Percentiles rank a stretch among this genome's conserved stretches.
Evolutionary conservation across 192 early-diverging fungal species (phyloP).

Genomic region (Coemansia sp.): DNA sequence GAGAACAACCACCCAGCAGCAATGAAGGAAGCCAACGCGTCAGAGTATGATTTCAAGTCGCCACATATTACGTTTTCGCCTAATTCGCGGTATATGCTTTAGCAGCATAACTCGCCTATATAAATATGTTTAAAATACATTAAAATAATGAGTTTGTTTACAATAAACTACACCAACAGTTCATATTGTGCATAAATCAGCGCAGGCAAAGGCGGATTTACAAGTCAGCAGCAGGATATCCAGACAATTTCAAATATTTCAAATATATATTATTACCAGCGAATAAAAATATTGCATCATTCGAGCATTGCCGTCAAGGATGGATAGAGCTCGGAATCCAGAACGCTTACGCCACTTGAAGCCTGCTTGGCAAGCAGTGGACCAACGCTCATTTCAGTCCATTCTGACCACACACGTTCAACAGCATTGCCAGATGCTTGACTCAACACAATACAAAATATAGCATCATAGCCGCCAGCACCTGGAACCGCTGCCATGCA

Average conservation of each 20-base stretch:
- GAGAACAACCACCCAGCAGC: slow-evolving; percentile 11
- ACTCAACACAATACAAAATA: slow-evolving; percentile 80
- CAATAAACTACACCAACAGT: no score
- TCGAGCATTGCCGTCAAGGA: slow-evolving; percentile 15
- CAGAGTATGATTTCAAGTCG: slow-evolving; percentile 13
- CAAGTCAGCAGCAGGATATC: no score
- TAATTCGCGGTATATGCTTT: slow-evolving; percentile 1
- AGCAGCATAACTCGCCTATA: background rate
- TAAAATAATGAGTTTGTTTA: background rate
- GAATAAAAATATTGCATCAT: background rate
- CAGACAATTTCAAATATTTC: no score
- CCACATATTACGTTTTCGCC: slow-evolving; percentile 11
- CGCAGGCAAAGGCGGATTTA: no score
- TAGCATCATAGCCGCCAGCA: slow-evolving; percentile 97
- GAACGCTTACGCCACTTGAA: slow-evolving; percentile 55
- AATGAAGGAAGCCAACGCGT: slow-evolving; percentile 6
- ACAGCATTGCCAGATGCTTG: slow-evolving; percentile 55
- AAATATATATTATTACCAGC: no score
- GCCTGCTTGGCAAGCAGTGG: slow-evolving; percentile 76
- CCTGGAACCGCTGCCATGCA: slow-evolving; percentile 95
- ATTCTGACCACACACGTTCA: slow-evolving; percentile 63
- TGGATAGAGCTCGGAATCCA: slow-evolving; percentile 20
- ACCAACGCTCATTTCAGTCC: slow-evolving; percentile 77
- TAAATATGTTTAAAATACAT: background rate
- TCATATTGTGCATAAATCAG: no score